These are phyloP conservation scores for Russula vinacea DNA, from an alignment of 768 basidiomycete species.

Conservation along the genomic window DNA sequence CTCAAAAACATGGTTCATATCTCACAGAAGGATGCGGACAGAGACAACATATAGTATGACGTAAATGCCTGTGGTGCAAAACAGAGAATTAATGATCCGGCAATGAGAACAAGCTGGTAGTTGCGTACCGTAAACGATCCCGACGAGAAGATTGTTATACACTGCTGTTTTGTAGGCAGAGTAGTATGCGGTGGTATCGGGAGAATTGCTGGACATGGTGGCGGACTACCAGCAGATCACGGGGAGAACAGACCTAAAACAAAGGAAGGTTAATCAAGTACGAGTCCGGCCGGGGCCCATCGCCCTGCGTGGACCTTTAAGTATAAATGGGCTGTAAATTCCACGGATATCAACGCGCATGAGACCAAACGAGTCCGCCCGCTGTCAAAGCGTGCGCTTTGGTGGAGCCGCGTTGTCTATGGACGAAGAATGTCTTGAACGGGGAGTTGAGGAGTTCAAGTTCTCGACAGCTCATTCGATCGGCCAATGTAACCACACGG, in stretches of 20 bases:
- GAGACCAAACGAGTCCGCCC: background rate
- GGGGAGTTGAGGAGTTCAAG: background rate
- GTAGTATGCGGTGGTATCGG: background rate
- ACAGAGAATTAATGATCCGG: background rate
- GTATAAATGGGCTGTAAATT: background rate
- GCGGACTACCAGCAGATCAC: background rate
- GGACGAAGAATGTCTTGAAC: slow-evolving; percentile 1
- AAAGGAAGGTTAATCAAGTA: background rate
- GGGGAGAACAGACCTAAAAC: background rate
- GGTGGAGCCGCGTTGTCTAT: background rate
- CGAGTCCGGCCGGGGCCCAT: background rate
- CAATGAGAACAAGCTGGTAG: background rate
- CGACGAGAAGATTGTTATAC: slow-evolving; percentile 17
- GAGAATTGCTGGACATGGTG: slow-evolving; percentile 7
- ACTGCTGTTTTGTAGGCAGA: slow-evolving; percentile 9
- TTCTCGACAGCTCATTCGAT: background rate
- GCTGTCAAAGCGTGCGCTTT: background rate
- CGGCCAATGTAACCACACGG: background rate
- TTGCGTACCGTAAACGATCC: slow-evolving; percentile 21
- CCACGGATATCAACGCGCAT: background rate
- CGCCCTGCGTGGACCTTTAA: background rate
- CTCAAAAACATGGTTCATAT: background rate
- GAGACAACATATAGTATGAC: slow-evolving; percentile 13
- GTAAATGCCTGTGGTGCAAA: slow-evolving; percentile 8
- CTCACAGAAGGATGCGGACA: slow-evolving; percentile 23